Base-by-base conservation (phyloP, 2,329 filamentous ascomycete species). In the Diaporthe amygdali region DNA sequence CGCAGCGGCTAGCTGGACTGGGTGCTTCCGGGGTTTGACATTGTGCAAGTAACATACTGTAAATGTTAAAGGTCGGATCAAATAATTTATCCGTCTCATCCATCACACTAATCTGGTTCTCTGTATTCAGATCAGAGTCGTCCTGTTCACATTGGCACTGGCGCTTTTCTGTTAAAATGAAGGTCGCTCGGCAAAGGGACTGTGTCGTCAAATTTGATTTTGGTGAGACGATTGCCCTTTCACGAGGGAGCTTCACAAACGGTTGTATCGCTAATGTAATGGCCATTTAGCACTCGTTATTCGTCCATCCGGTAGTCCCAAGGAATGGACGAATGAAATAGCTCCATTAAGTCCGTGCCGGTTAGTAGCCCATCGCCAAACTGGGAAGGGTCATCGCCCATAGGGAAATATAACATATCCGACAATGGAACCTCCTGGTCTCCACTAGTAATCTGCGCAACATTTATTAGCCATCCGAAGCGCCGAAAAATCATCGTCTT, bases 361-460 rank as follows among this genome's bases (percentile, higher is more conserved):
- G 25, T 61, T n/a, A 61, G 22, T 22, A 61, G 25, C 25, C 55
- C 55, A 61, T 61, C 55, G 37, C 55, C 34, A 30, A 61, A 44
- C 9, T 61, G 55, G 25, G 55, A 61, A 61, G 55, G 55, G 55
- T 61, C 55, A 30, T 61, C 55, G 25, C 55, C 55, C 37, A 15
- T 61, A 8, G 55, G 55, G 37, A 41, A 61, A 44, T 61, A n/a
- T 22, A 61, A 44, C 55, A 61, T 61, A n/a, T 61, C 55, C 55
- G 55, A 61, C 17, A 61, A n/a, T 32, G 37, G 5, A 2, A 61
- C 30, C 10, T 61, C 55, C 55, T 59, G 55, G 55, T 44, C 55
- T 59, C 37, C 22, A 59, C 54, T 30, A 20, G 37, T 30, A 22
- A 61, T 61, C 37, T 61, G 34, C 34, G 55, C 25, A 44, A n/a